A percentile compares a stretch with the other conserved stretches of the same genome.
phyloP scores from a whole-genome alignment of 441 rosid species.

The Omphalea diandra region DNA sequence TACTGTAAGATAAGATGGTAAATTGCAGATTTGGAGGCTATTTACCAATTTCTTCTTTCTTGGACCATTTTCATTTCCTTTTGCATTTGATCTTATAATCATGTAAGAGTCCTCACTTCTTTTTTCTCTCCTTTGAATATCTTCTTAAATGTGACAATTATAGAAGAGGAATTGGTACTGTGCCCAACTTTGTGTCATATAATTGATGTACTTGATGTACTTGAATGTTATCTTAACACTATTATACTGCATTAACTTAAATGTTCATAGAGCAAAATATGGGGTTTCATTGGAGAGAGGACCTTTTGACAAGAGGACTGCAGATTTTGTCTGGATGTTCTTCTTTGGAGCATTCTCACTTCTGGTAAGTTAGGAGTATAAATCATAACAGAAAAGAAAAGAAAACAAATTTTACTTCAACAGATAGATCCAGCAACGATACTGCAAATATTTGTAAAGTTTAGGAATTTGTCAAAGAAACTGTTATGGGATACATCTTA shows the following conservation, averaged over 20 bases:
- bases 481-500: background rate
- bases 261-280: slow-evolving; percentile 48
- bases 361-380: slow-evolving; percentile 33
- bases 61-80: slow-evolving; percentile 50
- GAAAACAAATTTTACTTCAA: no score
- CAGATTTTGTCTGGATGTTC: slow-evolving; percentile 71
- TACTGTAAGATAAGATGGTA: no score
- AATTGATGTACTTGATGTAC: no score
- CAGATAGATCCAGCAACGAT: no score
- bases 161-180: background rate
- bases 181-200: no score
- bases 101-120: slow-evolving; percentile 36
- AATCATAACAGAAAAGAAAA: background rate
- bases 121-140: no score
- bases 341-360: slow-evolving; percentile 61
- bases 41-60: slow-evolving; percentile 59
- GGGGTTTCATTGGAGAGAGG: slow-evolving; percentile 63
- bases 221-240: background rate
- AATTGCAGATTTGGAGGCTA: slow-evolving; percentile 60
- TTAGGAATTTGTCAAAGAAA: background rate
- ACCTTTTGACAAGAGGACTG: slow-evolving; percentile 68
- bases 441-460: no score
- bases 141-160: background rate
- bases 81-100: slow-evolving; percentile 53
- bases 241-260: background rate